A percentile compares a stretch with the other conserved stretches of the same genome.
Evolutionary conservation across 768 basidiomycete genomes (phyloP).

Genomic region (Boletus coccyginus): DNA sequence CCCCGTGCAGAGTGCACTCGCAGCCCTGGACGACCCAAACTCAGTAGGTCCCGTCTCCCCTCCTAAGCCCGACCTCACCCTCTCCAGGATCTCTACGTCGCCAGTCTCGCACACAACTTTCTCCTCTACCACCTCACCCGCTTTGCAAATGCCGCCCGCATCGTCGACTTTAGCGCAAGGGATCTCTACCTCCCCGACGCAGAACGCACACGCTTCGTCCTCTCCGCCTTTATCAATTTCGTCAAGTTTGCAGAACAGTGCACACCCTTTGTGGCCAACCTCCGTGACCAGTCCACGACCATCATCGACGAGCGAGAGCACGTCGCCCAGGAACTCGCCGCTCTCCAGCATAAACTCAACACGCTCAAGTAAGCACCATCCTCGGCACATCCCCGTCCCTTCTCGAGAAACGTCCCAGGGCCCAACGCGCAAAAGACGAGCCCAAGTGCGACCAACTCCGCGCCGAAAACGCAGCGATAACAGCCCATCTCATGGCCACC

Average conservation of each 20-base stretch:
- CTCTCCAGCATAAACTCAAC: constrained; percentile 51
- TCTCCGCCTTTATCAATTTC: constrained; percentile 92
- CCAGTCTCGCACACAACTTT: constrained; percentile 59
- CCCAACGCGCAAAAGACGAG: constrained; percentile 65
- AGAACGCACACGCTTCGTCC: constrained; percentile 67
- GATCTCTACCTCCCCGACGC: constrained; percentile 74
- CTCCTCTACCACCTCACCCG: constrained; percentile 73
- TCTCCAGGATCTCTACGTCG: constrained; percentile 60
- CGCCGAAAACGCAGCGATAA: constrained; percentile 58
- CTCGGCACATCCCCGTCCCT: neutral
- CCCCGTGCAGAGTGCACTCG: constrained; percentile 54
- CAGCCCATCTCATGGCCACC: constrained; percentile 63
- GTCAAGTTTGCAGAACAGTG: constrained; percentile 85
- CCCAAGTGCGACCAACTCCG: constrained; percentile 60
- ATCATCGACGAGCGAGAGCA: constrained; percentile 63
- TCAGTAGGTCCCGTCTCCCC: constrained; percentile 40
- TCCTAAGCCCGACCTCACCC: neutral
- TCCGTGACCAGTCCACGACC: constrained; percentile 57
- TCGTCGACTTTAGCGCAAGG: constrained; percentile 72
- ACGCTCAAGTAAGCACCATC: constrained; percentile 49
- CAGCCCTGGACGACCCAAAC: constrained; percentile 48
- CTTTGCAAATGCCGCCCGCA: constrained; percentile 68
- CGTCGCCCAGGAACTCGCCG: constrained; percentile 44
- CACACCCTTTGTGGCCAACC: constrained; percentile 54
- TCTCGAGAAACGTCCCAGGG: constrained; percentile 36